These are phyloP conservation scores for Pythium dissotocum DNA, from an alignment of 352 stramenopile species.

Conservation along the genomic window DNA sequence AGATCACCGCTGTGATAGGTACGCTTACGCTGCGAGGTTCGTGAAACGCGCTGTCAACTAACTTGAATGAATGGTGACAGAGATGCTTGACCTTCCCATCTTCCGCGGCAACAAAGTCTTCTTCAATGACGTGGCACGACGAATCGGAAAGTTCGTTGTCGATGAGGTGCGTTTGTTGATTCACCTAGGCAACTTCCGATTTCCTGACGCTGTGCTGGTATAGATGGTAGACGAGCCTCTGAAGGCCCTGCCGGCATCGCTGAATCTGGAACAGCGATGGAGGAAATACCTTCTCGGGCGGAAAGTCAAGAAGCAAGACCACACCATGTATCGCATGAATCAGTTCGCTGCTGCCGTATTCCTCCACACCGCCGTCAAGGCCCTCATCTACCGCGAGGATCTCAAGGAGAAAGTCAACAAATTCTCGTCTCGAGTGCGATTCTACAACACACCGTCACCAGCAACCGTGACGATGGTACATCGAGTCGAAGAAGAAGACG, in stretches of 20 bases:
- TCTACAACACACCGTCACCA: constrained; percentile 10
- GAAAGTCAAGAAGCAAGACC: constrained; percentile 57
- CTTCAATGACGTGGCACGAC: constrained; percentile 61
- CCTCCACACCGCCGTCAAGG: constrained; percentile 51
- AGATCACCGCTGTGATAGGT: constrained; percentile 52
- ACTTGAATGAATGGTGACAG: constrained; percentile 20
- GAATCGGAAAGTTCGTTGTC: constrained; percentile 60
- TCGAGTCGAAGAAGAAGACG: constrained; percentile 9
- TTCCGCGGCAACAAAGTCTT: constrained; percentile 66
- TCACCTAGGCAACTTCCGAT: background rate
- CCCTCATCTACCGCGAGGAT: constrained; percentile 52
- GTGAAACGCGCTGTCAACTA: too few relatives aligned
- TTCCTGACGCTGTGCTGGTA: background rate
- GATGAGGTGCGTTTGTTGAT: constrained; percentile 36
- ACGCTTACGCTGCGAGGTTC: constrained; percentile 10
- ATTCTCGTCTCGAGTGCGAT: constrained; percentile 18
- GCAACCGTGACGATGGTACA: background rate
- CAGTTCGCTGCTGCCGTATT: constrained; percentile 50
- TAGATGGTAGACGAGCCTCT: constrained; percentile 56
- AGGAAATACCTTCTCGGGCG: constrained; percentile 47
- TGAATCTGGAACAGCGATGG: constrained; percentile 67
- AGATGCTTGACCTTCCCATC: constrained; percentile 51
- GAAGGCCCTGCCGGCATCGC: constrained; percentile 40
- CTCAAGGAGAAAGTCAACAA: constrained; percentile 46
- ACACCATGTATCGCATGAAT: constrained; percentile 51